Percentiles rank a stretch among this genome's conserved stretches.
Conservation (phyloP, 192 early-diverging fungal species). For the Podila clonocystis region DNA sequence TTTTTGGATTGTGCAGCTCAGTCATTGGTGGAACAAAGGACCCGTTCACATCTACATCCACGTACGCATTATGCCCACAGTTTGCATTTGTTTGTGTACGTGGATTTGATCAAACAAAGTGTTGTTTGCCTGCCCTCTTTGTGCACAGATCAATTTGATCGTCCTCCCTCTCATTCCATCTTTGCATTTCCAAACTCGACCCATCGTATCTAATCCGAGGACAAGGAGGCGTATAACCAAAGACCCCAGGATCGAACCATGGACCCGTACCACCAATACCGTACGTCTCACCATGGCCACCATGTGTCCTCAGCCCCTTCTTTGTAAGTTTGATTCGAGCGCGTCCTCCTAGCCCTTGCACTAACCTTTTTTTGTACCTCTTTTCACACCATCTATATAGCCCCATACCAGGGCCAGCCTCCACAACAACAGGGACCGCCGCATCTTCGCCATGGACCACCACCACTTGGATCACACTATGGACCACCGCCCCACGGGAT, state of each 20-base stretch:
- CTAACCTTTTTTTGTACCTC: background rate
- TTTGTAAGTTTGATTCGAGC: background rate
- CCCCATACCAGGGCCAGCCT: slow-evolving; percentile 19
- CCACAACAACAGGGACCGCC: slow-evolving; percentile 13
- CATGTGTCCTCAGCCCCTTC: background rate
- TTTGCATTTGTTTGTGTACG: background rate
- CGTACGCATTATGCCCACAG: background rate
- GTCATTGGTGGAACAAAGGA: background rate
- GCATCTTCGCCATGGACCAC: slow-evolving; percentile 24
- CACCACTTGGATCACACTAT: slow-evolving; percentile 17
- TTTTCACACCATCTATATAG: background rate
- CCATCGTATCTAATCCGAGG: background rate
- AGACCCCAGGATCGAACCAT: background rate
- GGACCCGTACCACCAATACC: slow-evolving; percentile 50
- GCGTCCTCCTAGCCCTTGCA: background rate
- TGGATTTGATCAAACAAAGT: background rate
- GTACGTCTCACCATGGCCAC: slow-evolving; percentile 3
- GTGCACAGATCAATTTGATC: too few relatives aligned
- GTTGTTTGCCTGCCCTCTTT: too few relatives aligned
- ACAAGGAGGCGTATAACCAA: background rate
- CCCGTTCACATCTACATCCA: background rate
- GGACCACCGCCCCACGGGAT: slow-evolving; percentile 18
- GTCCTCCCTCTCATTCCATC: too few relatives aligned
- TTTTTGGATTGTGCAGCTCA: too few relatives aligned
- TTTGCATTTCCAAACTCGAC: too few relatives aligned